These are phyloP conservation scores for Xylaria sp. DNA, from an alignment of 2,329 filamentous ascomycete genomes.

Conservation along the genomic window DNA sequence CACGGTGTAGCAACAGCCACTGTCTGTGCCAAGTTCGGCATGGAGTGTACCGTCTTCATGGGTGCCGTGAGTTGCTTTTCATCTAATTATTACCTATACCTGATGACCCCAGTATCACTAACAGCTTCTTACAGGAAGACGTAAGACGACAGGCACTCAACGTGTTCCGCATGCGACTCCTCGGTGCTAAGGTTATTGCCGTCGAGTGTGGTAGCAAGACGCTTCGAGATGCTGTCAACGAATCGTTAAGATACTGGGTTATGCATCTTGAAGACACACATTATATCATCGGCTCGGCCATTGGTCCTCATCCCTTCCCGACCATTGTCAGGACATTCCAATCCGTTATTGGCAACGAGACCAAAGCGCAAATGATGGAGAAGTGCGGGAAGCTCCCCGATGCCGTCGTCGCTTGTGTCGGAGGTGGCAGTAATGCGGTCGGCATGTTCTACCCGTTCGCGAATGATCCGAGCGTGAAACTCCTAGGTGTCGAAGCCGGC, in stretches of 20 bases:
- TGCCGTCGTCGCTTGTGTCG: conserved; percentile 95
- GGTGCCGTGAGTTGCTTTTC: conserved; percentile 69
- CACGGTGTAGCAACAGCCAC: conserved; percentile 98
- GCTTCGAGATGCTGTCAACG: conserved; percentile 90
- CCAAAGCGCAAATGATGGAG: conserved; percentile 88
- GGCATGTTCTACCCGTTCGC: conserved; percentile 99
- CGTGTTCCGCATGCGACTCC: conserved; percentile 97
- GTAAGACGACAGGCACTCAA: conserved; percentile 96
- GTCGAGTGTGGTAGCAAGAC: conserved; percentile 91
- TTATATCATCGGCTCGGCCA: conserved; percentile 98
- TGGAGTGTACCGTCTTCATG: conserved; percentile 99
- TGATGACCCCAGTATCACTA: background rate
- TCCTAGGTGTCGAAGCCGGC: conserved; percentile 93
- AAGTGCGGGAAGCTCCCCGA: conserved; percentile 91
- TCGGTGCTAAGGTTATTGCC: conserved; percentile 91
- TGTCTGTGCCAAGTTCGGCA: conserved; percentile 96
- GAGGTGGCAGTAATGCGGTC: conserved; percentile 91
- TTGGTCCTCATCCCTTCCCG: conserved; percentile 97
- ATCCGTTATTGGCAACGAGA: conserved; percentile 94
- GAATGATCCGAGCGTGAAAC: conserved; percentile 83
- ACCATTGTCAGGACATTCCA: conserved; percentile 98
- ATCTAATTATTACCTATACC: background rate
- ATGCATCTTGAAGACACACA: conserved; percentile 92
- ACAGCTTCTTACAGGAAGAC: conserved; percentile 70
- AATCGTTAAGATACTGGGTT: conserved; percentile 94